phyloP scores from a whole-genome alignment of 2,329 filamentous ascomycete species.

The Acrocalymma vagum region DNA sequence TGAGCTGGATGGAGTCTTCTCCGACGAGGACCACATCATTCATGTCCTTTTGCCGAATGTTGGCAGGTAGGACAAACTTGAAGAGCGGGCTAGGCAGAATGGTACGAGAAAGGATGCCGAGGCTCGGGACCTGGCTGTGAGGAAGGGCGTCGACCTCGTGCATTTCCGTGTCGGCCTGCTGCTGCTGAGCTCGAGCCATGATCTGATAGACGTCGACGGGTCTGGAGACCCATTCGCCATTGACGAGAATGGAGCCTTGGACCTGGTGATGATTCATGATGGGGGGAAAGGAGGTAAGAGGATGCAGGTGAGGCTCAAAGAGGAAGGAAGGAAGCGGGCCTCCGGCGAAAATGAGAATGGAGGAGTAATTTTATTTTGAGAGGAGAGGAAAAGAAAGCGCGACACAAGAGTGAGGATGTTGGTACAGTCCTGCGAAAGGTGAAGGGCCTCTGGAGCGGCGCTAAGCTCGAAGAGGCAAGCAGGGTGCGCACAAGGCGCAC shows the following conservation, averaged over 20 bases:
- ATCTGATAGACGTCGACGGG: constrained; percentile 52
- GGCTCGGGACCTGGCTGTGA: constrained; percentile 57
- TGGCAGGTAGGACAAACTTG: constrained; percentile 81
- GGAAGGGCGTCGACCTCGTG: constrained; percentile 33
- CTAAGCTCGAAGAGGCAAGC: constrained; percentile 8
- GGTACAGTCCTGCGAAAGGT: too few relatives aligned
- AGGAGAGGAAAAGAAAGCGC: too few relatives aligned
- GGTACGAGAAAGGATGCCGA: constrained; percentile 82
- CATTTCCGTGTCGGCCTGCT: constrained; percentile 35
- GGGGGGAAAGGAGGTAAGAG: constrained; percentile 1
- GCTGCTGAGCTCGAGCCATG: constrained; percentile 43
- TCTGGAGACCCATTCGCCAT: constrained; percentile 46
- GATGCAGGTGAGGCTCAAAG: constrained; percentile 1
- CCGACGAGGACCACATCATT: constrained; percentile 91
- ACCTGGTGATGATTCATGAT: constrained; percentile 40
- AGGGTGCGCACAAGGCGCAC: constrained; percentile 9
- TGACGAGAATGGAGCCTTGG: constrained; percentile 33
- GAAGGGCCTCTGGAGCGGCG: too few relatives aligned
- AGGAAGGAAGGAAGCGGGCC: constrained; percentile 1
- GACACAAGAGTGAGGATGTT: too few relatives aligned
- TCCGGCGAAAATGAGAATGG: constrained; percentile 7
- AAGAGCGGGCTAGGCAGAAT: constrained; percentile 78
- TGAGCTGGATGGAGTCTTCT: constrained; percentile 82
- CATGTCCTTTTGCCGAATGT: constrained; percentile 71
- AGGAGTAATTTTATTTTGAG: too few relatives aligned